These are phyloP conservation scores for Zhuliangozyma parablackwelliae DNA, from an alignment of 1,139 yeast species.

Conservation along the genomic window DNA sequence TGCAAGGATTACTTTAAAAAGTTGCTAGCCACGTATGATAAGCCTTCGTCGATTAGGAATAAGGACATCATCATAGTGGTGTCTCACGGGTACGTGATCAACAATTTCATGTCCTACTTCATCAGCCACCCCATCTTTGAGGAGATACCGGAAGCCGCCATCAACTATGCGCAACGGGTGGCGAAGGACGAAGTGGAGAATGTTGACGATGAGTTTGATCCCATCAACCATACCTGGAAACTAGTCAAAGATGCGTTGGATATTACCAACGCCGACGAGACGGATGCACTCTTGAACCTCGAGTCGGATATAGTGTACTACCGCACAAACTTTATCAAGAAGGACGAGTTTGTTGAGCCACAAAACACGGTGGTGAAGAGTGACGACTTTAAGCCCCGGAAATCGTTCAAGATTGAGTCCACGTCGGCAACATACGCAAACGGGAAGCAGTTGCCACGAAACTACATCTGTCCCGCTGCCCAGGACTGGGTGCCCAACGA, in stretches of 20 bases:
- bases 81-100: slow-evolving; percentile 42
- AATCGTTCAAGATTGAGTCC: slow-evolving; percentile 24
- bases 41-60: slow-evolving; percentile 29
- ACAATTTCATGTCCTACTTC: slow-evolving; percentile 38
- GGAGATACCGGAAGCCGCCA: slow-evolving; percentile 41
- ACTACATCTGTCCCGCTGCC: slow-evolving; percentile 33
- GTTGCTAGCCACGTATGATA: slow-evolving; percentile 43
- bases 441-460: slow-evolving; percentile 4
- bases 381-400: slow-evolving; percentile 19
- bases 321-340: slow-evolving; percentile 41
- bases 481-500: slow-evolving; percentile 36
- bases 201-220: slow-evolving; percentile 12
- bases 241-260: slow-evolving; percentile 33
- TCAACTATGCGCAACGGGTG: slow-evolving; percentile 31
- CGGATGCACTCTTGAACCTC: slow-evolving; percentile 33
- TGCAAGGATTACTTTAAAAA: slow-evolving; percentile 42
- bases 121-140: slow-evolving; percentile 45
- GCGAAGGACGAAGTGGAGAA: slow-evolving; percentile 10
- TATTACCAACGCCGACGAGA: slow-evolving; percentile 19
- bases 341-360: slow-evolving; percentile 22
- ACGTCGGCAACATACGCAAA: slow-evolving; percentile 9
- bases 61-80: slow-evolving; percentile 38
- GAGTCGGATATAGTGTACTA: slow-evolving; percentile 45
- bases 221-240: slow-evolving; percentile 27
- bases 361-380: slow-evolving; percentile 1